Percentiles rank a stretch among this genome's conserved stretches.
These are phyloP conservation scores for Pseudogymnoascus sp. DNA, from an alignment of 2,329 filamentous ascomycete genomes.

Conservation along the genomic window DNA sequence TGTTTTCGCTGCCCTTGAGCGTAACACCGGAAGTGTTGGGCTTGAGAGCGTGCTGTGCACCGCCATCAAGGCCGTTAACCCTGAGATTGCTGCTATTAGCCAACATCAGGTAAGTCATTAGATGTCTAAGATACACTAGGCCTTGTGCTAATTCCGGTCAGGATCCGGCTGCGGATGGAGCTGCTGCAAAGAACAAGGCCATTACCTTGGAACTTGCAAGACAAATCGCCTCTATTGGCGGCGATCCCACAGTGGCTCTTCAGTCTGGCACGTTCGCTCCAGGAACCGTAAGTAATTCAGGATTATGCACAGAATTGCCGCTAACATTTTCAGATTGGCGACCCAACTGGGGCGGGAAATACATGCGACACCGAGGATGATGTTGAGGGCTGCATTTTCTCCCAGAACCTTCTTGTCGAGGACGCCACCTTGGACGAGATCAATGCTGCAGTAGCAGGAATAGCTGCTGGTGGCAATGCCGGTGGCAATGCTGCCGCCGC, in stretches of 20 bases:
- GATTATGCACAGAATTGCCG: neutral
- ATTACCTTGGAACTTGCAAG: constrained; percentile 52
- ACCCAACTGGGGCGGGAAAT: constrained; percentile 41
- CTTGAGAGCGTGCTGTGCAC: constrained; percentile 50
- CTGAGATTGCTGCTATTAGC: constrained; percentile 55
- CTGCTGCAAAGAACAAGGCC: constrained; percentile 51
- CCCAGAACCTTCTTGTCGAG: constrained; percentile 43
- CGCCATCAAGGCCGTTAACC: constrained; percentile 49
- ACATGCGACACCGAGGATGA: constrained; percentile 43
- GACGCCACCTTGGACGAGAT: constrained; percentile 48
- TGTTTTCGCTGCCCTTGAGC: constrained; percentile 48
- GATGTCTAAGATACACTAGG: neutral
- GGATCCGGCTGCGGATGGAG: constrained; percentile 54
- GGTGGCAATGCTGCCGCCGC: constrained; percentile 16
- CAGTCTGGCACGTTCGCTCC: constrained; percentile 55
- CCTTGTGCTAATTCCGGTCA: constrained; percentile 26
- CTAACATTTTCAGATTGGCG: constrained; percentile 25
- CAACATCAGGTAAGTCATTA: constrained; percentile 42
- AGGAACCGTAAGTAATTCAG: constrained; percentile 41
- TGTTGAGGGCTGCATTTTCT: constrained; percentile 47
- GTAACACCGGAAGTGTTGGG: constrained; percentile 53
- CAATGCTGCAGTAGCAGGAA: constrained; percentile 37
- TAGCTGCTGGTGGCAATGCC: constrained; percentile 19
- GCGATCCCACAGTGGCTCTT: constrained; percentile 53
- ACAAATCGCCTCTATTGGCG: constrained; percentile 54